These are phyloP conservation scores for Parafenestella ontariensis DNA, from an alignment of 2,329 filamentous ascomycete genomes.

Conservation along the genomic window DNA sequence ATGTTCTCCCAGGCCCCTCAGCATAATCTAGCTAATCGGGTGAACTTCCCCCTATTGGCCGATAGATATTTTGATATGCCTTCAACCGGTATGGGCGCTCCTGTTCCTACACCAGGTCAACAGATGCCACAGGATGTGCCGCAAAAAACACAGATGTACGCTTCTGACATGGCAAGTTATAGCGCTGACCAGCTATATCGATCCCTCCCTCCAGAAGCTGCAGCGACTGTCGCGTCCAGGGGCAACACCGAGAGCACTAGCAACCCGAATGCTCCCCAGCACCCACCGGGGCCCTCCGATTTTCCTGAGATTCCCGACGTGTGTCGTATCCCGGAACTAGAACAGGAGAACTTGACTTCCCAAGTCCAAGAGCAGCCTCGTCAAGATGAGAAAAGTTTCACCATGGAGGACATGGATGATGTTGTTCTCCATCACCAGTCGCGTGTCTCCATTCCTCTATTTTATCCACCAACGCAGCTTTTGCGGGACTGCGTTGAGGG, in stretches of 20 bases:
- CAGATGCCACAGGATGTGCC: too few relatives aligned
- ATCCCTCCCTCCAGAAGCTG: too few relatives aligned
- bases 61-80: neutral
- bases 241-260: neutral
- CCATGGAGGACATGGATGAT: neutral
- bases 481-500: slow-evolving; percentile 17
- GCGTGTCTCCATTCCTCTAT: neutral
- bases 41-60: neutral
- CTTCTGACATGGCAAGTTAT: too few relatives aligned
- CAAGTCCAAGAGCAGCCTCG: neutral
- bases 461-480: slow-evolving; percentile 1
- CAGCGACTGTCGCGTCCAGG: neutral
- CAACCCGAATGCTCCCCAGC: too few relatives aligned
- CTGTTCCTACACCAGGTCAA: neutral
- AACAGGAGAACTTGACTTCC: neutral
- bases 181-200: too few relatives aligned
- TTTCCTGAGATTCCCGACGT: neutral
- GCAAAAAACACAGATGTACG: too few relatives aligned
- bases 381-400: neutral
- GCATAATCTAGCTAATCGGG: neutral
- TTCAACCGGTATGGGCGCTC: neutral
- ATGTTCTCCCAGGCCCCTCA: neutral
- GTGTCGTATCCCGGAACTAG: neutral
- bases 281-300: neutral
- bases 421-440: neutral